Conservation (phyloP, 495 filamentous ascomycete species). For the Pyrenopolyporus hunteri region DNA sequence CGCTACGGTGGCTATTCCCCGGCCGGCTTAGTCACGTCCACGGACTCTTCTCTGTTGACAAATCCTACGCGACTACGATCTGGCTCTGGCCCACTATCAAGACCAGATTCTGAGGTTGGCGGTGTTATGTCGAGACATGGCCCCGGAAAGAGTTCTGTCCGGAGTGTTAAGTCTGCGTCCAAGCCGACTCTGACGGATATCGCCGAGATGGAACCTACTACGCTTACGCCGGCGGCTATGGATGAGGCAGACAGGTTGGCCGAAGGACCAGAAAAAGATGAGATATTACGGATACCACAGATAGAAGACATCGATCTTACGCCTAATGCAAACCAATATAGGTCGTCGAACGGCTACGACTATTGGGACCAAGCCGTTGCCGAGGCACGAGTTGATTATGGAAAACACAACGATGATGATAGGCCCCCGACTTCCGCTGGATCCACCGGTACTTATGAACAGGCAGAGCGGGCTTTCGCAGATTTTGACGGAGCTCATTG, state of each 20-base stretch:
- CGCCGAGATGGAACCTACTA: conserved; percentile 53
- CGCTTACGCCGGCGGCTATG: conserved; percentile 51
- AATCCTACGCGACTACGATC: conserved; percentile 63
- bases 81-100: conserved; percentile 42
- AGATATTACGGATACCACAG: conserved; percentile 31
- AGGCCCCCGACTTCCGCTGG: conserved; percentile 55
- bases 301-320: conserved; percentile 34
- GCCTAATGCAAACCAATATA: conserved; percentile 34
- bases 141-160: conserved; percentile 53
- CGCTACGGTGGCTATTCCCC: conserved; percentile 76
- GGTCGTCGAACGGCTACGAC: conserved; percentile 24
- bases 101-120: conserved; percentile 42
- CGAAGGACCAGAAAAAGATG: conserved; percentile 43
- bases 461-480: conserved; percentile 74
- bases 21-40: conserved; percentile 67
- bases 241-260: conserved; percentile 52
- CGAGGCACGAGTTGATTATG: conserved; percentile 41
- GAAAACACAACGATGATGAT: conserved; percentile 25
- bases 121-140: conserved; percentile 49
- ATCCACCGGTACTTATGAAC: conserved; percentile 72
- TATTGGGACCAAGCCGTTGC: conserved; percentile 39
- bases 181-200: conserved; percentile 54
- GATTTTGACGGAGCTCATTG: conserved; percentile 97
- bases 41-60: conserved; percentile 65
- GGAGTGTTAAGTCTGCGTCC: conserved; percentile 48